Evolutionary conservation across 192 early-diverging fungal species (phyloP), one percentile per base, ranked within the genome.

Genomic region (Geranomyces variabilis): DNA sequence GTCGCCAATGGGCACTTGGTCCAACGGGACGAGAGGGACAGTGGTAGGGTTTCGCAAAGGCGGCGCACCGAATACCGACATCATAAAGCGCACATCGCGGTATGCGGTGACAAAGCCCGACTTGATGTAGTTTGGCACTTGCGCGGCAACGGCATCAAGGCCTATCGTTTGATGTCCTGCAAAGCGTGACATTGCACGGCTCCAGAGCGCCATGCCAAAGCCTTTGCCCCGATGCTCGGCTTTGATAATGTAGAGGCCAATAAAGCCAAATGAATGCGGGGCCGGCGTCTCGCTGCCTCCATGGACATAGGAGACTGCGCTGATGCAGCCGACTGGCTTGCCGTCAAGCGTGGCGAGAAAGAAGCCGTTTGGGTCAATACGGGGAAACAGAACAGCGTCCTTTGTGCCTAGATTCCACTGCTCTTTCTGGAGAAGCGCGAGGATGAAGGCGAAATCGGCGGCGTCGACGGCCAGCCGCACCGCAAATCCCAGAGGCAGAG

Each of bases 191-290:
- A 60, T 31, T 19, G 58, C 58, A 7, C 8, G 28, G 28, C 29
- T 60, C 58, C 58, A 60, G 5, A 60, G 31, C 24, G 28, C 58
- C 3, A 31, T 19, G 4, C 58, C 58, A 29, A 31, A 28, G 58
- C 58, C 58, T 19, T 60, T 60, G 3, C 58, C 58, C 1, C 58
- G 24, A 30, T 60, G 58, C 29, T 60, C 58, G 31, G 15, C 9
- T 26, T 7, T 26, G 8, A 60, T 29, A 19, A 60, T 60, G 58
- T 60, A 60, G 21, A 60, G 31, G 7, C 58, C 58, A 30, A 60
- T 60, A 34, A 60, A 60, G 15, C 58, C 58, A 60, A 60, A 60
- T 26, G 51, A 53, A 41, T 3, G 36, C 36, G 36, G 36, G 5
- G 36, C 10, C 36, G n/a, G n/a, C n/a, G n/a, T n/a, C n/a, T n/a